Evolutionary conservation across 2,329 filamentous ascomycete species (phyloP), one percentile per base, ranked within the genome.

Genomic region (Calycina herbarum): DNA sequence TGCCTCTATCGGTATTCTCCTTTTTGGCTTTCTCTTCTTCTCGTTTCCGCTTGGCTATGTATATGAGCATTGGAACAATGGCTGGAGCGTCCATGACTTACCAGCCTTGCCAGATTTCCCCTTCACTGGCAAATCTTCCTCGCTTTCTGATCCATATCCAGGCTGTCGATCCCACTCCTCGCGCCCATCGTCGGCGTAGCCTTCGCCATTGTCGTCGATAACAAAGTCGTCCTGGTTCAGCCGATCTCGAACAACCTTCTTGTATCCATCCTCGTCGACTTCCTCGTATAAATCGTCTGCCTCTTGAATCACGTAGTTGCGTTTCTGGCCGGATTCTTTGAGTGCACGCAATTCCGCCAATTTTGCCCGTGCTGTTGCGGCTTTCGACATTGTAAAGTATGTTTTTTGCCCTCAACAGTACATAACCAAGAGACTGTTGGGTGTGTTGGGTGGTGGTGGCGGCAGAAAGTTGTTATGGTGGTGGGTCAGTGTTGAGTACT

Each of bases 171-270:
- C 84, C 94, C 94, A 94, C 73, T 98, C 95, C 79, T 97, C 94
- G 64, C 95, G 89, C 67, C 95, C 95, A 76, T 98, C 95, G 77
- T 98, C 94, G 70, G 93, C 94, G 75, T 99, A 99, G 45, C 95
- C 94, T 76, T 94, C 93, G 75, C 94, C 94, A 81, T 97, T 96
- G 80, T 99, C 95, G 81, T 98, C 95, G 67, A 99, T 94, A 62
- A 99, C 94, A 75, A 99, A 99, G 80, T 99, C 95, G 73, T 99
- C 95, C 74, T 96, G 85, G 75, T 98, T 92, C 61, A 99, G 83
- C 58, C 95, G 89, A 64, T 90, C 88, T 54, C 95, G 87, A 15
- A 99, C 93, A 71, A 98, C 90, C 77, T 96, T 96, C 82, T 97
- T 97, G 83, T 99, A 99, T 61, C 92, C 91, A 74, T 95, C 94